Conservation (phyloP, 163 green algal species). For the Chloroidium sp. region DNA sequence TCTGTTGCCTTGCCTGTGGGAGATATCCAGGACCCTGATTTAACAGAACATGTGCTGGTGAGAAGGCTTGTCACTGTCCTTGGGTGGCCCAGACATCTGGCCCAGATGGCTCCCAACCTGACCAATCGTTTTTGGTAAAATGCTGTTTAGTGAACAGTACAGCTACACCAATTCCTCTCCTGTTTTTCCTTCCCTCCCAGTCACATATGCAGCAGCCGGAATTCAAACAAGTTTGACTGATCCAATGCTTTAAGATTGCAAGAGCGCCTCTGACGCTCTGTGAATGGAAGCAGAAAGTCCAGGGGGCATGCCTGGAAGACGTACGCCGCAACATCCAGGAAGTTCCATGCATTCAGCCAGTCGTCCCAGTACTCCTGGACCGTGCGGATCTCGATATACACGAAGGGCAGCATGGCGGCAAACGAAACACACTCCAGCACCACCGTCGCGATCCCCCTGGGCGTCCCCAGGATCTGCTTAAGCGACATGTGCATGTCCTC, state of each 20-base stretch:
- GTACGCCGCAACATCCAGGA: slow-evolving; percentile 57
- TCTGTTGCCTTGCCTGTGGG: neutral
- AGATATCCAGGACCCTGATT: neutral
- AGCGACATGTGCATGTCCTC: slow-evolving; percentile 58
- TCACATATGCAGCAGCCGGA: neutral
- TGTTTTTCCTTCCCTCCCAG: neutral
- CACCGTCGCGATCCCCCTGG: slow-evolving; percentile 16
- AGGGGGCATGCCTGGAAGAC: slow-evolving; percentile 27
- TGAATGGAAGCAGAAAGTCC: neutral
- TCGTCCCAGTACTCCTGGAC: slow-evolving; percentile 42
- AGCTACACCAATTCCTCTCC: too few species aligned
- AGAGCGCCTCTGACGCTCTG: neutral
- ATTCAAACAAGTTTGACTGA: neutral
- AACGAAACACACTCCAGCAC: slow-evolving; percentile 26
- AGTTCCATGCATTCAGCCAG: slow-evolving; percentile 59
- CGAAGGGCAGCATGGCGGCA: slow-evolving; percentile 57
- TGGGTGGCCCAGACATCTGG: neutral
- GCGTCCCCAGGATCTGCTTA: slow-evolving; percentile 1
- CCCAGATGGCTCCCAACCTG: neutral
- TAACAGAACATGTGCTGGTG: neutral
- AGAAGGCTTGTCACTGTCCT: neutral
- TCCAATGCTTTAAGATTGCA: neutral
- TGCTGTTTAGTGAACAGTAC: too few species aligned
- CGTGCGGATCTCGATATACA: slow-evolving; percentile 60
- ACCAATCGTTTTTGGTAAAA: neutral